These are phyloP conservation scores for Condylostoma magnum DNA, from an alignment of 169 alveolate species.

Conservation along the genomic window DNA sequence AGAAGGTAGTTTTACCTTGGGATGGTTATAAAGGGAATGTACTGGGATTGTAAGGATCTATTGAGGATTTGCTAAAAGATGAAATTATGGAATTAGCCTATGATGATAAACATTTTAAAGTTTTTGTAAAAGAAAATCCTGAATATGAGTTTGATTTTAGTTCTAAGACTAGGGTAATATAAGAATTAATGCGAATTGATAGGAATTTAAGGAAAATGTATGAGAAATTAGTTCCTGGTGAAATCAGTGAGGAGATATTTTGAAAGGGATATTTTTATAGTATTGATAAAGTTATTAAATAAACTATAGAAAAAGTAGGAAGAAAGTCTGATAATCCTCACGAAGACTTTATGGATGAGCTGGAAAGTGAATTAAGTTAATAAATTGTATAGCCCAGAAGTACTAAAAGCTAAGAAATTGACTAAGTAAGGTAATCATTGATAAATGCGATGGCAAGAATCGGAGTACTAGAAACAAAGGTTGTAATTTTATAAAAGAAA, in stretches of 20 bases:
- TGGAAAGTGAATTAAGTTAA: conserved; percentile 9
- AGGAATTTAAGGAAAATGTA: conserved; percentile 1
- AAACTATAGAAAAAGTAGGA: not conserved
- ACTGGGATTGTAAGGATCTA: conserved; percentile 3
- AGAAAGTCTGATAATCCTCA: not conserved
- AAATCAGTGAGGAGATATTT: conserved; percentile 6
- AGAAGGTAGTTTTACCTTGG: conserved; percentile 6
- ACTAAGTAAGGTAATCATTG: not conserved
- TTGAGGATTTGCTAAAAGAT: conserved; percentile 9
- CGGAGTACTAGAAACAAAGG: conserved; percentile 17
- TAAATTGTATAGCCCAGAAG: not conserved
- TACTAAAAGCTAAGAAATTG: not conserved
- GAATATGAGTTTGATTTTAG: not conserved
- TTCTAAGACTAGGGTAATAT: not conserved
- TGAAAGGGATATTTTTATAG: conserved; percentile 20
- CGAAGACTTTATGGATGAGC: conserved; percentile 6
- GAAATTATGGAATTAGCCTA: conserved; percentile 17
- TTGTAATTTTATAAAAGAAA: not conserved
- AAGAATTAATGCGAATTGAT: not conserved
- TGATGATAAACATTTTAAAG: not conserved
- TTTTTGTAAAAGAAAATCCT: not conserved
- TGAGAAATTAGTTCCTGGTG: conserved; percentile 13
- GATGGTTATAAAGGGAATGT: conserved; percentile 21
- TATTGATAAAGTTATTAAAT: not conserved
- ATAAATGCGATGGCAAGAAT: conserved; percentile 9